Percentiles rank a stretch among this genome's conserved stretches.
Evolutionary conservation across 2,329 filamentous ascomycete genomes (phyloP).

Genomic region (Epichloe bromicola): DNA sequence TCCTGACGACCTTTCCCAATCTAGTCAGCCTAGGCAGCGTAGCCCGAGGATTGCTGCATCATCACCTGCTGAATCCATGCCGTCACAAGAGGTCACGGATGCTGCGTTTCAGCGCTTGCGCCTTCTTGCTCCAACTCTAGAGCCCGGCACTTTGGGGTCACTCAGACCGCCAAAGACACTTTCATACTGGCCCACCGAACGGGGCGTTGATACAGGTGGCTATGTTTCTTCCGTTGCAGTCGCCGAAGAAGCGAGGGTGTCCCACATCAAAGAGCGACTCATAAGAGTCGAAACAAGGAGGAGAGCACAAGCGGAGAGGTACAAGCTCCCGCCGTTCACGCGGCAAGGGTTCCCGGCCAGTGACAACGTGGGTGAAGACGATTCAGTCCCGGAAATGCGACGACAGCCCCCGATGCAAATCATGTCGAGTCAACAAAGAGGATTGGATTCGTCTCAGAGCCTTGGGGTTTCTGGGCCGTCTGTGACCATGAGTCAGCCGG

Average conservation of each 20-base stretch:
- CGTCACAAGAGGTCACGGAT: slow-evolving; percentile 11
- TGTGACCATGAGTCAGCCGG: slow-evolving; percentile 32
- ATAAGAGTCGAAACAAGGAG: slow-evolving; percentile 20
- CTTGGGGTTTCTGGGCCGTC: slow-evolving; percentile 16
- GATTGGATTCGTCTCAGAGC: slow-evolving; percentile 22
- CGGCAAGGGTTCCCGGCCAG: slow-evolving; percentile 12
- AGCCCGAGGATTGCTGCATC: slow-evolving; percentile 4
- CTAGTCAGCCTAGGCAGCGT: neutral
- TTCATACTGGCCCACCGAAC: slow-evolving; percentile 26
- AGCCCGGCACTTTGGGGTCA: slow-evolving; percentile 13
- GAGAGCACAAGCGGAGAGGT: slow-evolving; percentile 21
- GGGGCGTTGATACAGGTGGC: slow-evolving; percentile 19
- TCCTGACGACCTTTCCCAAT: slow-evolving; percentile 3
- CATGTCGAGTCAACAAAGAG: slow-evolving; percentile 24
- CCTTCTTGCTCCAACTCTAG: slow-evolving; percentile 20
- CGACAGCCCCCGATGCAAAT: slow-evolving; percentile 13
- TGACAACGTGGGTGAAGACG: slow-evolving; percentile 4
- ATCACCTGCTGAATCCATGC: slow-evolving; percentile 4
- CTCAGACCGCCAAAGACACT: slow-evolving; percentile 19
- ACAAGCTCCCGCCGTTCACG: slow-evolving; percentile 18
- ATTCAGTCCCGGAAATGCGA: slow-evolving; percentile 6
- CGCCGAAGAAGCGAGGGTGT: slow-evolving; percentile 23
- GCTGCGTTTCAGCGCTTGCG: slow-evolving; percentile 21
- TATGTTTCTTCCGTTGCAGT: slow-evolving; percentile 27
- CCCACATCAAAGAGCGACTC: slow-evolving; percentile 20